Base-by-base conservation (phyloP, 805 yeast species). In the Wickerhamomyces rabaulensis region DNA sequence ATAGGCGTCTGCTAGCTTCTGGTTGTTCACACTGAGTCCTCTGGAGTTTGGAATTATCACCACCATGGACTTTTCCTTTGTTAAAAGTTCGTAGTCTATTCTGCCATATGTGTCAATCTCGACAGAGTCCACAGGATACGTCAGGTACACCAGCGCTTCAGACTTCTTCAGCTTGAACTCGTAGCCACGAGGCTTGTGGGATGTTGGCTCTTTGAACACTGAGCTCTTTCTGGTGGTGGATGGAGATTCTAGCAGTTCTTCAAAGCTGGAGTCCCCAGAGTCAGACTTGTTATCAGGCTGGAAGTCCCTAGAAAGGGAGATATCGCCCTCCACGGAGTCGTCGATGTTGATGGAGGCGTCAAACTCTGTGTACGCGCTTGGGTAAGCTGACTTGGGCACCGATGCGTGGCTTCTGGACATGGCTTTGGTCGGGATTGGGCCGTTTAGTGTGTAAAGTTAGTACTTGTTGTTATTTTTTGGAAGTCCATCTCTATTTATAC, bases 1-100 rank as follows among this genome's bases (percentile, higher is more conserved):
- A 39, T 58, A 58, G 0, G 61, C 62, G 45, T 58, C 62, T 1
- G 62, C 61, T 2, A 58, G 40, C 41, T 58, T 58, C 44, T 53
- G 44, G 26, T 58, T 58, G 43, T 58, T 56, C 2, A 49, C 43
- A 36, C 61, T 52, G 6, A 58, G 43, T 1, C 60, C 61, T 17
- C 52, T 46, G 1, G 62, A 58, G 46, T 58, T 58, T 6, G 62
- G 62, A 13, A 58, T 39, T 6, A 56, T 50, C 4, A 58, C 51
- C 16, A 58, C 53, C 61, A 58, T 58, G n/a, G 60, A 50, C 26
- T 52, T 49, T 31, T 56, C 58, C 39, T 54, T 58, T 23, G 61
- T 56, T 9, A 49, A 42, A 16, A 56, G 44, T 42, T 55, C 58
- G 39, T 56, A 55, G 17, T 53, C 61, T 4, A 58, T 52, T 21